These are phyloP conservation scores for Sapria himalayana DNA, from an alignment of 345 rosid species.

Conservation along the genomic window DNA sequence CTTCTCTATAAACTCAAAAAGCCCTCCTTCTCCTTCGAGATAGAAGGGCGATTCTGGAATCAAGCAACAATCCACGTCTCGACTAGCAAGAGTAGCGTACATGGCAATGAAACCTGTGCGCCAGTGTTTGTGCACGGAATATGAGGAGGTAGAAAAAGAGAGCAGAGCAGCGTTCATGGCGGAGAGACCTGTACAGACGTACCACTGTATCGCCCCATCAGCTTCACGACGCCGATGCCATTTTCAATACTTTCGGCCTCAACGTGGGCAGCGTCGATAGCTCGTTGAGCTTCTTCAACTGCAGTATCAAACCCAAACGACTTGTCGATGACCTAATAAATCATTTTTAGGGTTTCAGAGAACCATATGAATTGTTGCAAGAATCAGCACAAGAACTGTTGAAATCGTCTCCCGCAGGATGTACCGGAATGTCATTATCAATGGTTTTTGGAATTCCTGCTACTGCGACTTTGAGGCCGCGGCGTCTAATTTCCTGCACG, in stretches of 20 bases:
- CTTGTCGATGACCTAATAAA: conserved; percentile 77
- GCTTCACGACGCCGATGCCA: conserved; percentile 76
- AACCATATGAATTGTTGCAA: too few species aligned
- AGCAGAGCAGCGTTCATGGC: neutral
- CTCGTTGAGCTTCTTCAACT: conserved; percentile 93
- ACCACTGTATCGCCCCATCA: conserved; percentile 85
- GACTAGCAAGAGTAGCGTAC: conserved; percentile 75
- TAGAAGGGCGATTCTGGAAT: conserved; percentile 88
- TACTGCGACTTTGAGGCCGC: conserved; percentile 64
- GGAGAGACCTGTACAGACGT: too few species aligned
- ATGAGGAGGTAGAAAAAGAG: neutral
- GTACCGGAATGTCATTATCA: conserved; percentile 85
- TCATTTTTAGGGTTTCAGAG: conserved; percentile 7
- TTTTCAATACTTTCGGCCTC: conserved; percentile 62
- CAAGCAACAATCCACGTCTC: conserved; percentile 87
- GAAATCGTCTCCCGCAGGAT: too few species aligned
- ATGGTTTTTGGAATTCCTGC: conserved; percentile 87
- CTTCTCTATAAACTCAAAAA: conserved; percentile 36
- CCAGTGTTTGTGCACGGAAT: neutral
- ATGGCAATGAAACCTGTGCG: conserved; percentile 41
- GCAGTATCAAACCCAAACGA: conserved; percentile 91
- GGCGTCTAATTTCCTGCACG: conserved; percentile 53
- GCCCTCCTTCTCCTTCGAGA: conserved; percentile 80
- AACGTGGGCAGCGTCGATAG: conserved; percentile 81
- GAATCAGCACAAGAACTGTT: neutral